Evolutionary conservation across 164 flowering plant species (phyloP).

Genomic region (Saururus chinensis): DNA sequence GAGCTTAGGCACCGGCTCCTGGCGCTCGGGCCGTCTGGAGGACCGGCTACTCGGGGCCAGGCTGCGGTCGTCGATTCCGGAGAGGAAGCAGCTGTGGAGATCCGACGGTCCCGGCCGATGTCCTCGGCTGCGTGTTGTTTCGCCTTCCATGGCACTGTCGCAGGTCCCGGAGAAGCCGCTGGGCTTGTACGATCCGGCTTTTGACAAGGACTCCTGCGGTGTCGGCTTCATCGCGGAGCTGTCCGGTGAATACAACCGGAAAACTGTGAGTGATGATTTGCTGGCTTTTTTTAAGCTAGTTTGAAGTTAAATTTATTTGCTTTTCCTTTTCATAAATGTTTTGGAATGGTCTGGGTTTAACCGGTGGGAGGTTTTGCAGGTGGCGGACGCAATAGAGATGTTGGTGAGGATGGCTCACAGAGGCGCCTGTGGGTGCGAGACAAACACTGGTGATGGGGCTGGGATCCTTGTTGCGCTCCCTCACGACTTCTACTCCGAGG

Average conservation of each 20-base stretch:
- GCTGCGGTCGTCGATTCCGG: constrained; percentile 27
- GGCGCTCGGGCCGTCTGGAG: constrained; percentile 11
- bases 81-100: constrained; percentile 47
- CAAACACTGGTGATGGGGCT: constrained; percentile 98
- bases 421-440: constrained; percentile 98
- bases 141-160: constrained; percentile 52
- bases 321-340: not conserved
- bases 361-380: constrained; percentile 26
- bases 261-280: constrained; percentile 41
- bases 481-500: constrained; percentile 72
- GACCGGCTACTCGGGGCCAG: constrained; percentile 37
- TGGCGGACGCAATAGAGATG: constrained; percentile 92
- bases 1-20: constrained; percentile 14
- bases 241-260: constrained; percentile 79
- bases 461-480: constrained; percentile 97
- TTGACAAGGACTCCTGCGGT: constrained; percentile 97
- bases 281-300: not conserved
- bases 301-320: not conserved
- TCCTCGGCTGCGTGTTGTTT: constrained; percentile 45
- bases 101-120: constrained; percentile 59
- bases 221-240: constrained; percentile 96
- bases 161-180: constrained; percentile 89
- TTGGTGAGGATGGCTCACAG: constrained; percentile 87
- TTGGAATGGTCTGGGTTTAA: not conserved
- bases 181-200: constrained; percentile 79